Evolutionary conservation across 495 filamentous ascomycete species (phyloP).

Genomic region (Daldinia caldariorum): DNA sequence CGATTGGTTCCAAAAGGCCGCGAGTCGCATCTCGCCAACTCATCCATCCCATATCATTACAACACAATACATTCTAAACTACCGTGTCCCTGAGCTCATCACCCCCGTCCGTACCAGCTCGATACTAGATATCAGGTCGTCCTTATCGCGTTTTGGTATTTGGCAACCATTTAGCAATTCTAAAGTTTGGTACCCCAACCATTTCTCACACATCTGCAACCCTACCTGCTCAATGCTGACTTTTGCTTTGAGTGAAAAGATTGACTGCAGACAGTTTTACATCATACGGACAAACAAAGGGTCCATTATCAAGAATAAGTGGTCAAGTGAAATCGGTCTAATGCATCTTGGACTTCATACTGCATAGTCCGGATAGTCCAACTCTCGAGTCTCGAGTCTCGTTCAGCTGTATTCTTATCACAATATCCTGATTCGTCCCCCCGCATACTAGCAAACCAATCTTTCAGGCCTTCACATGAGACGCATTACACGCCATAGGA

Average conservation of each 20-base stretch:
- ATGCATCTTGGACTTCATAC: constrained; percentile 29
- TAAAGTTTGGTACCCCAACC: background rate
- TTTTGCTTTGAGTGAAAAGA: constrained; percentile 10
- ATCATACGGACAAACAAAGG: constrained; percentile 8
- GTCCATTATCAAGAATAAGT: constrained; percentile 5
- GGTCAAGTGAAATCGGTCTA: constrained; percentile 12
- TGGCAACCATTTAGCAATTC: background rate
- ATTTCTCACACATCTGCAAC: background rate
- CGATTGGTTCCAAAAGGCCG: background rate
- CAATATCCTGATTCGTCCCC: constrained; percentile 35
- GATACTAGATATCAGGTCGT: constrained; percentile 4
- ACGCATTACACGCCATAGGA: constrained; percentile 23
- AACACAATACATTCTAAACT: constrained; percentile 14
- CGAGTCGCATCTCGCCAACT: constrained; percentile 29
- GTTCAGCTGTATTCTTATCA: constrained; percentile 33
- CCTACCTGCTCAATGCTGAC: background rate
- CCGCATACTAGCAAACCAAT: constrained; percentile 30
- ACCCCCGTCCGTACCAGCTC: constrained; percentile 19
- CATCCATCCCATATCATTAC: constrained; percentile 17
- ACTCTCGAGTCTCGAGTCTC: constrained; percentile 1
- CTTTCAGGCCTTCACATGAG: background rate
- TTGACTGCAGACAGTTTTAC: constrained; percentile 18
- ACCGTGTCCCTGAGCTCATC: constrained; percentile 21
- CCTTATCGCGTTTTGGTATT: background rate
- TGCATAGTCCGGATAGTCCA: constrained; percentile 28